phyloP scores from a whole-genome alignment of 805 yeast species.

The Zygotorulaspora danielsina region DNA sequence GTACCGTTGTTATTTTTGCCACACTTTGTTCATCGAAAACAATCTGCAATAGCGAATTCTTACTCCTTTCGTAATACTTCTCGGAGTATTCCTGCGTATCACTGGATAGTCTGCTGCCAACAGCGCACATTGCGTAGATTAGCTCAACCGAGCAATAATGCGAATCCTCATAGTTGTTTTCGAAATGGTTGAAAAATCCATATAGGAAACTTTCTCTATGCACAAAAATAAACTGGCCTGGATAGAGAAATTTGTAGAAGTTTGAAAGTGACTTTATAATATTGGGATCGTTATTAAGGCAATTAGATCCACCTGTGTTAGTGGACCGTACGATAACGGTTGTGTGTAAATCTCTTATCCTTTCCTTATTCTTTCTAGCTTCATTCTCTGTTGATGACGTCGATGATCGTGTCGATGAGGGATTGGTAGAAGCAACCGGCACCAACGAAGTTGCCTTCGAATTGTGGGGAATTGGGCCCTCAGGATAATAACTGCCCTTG shows the following conservation, averaged over 20 bases:
- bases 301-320: conserved; percentile 15
- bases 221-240: conserved; percentile 59
- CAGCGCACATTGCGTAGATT: conserved; percentile 53
- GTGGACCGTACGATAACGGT: conserved; percentile 31
- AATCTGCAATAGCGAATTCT: conserved; percentile 38
- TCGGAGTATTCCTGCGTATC: conserved; percentile 41
- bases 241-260: conserved; percentile 61
- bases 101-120: conserved; percentile 52
- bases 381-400: conserved; percentile 4
- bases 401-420: conserved; percentile 12
- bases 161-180: conserved; percentile 37
- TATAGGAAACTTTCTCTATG: conserved; percentile 58
- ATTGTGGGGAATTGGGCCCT: conserved; percentile 31
- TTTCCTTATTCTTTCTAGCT: conserved; percentile 17
- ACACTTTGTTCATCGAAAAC: conserved; percentile 37
- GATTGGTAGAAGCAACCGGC: conserved; percentile 13
- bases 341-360: conserved; percentile 35
- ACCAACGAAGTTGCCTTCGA: conserved; percentile 7
- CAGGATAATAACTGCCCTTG: conserved; percentile 35
- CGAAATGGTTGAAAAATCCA: conserved; percentile 56
- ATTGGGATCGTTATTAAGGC: conserved; percentile 29
- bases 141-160: conserved; percentile 54
- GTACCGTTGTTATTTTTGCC: conserved; percentile 51
- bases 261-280: conserved; percentile 34
- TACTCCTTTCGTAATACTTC: conserved; percentile 46